phyloP scores from a whole-genome alignment of 495 filamentous ascomycete genomes.

The Aspergillus ellipticus region DNA sequence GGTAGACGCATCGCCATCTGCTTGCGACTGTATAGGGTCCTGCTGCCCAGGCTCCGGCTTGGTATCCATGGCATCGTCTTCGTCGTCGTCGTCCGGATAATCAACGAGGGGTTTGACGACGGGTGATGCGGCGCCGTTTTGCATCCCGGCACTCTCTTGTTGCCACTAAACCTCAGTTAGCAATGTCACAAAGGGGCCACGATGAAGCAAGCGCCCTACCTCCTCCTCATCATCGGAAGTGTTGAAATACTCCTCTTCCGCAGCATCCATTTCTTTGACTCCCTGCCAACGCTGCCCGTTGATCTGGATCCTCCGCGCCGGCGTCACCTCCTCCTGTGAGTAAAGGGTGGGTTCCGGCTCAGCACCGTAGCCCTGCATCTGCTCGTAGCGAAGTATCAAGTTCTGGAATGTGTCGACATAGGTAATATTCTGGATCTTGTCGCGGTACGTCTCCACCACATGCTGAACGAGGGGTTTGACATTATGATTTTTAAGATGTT shows the following conservation, averaged over 20 bases:
- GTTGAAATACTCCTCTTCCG: conserved; percentile 94
- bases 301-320: conserved; percentile 48
- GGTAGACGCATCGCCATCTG: conserved; percentile 15
- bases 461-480: conserved; percentile 79
- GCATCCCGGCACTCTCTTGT: conserved; percentile 22
- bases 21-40: conserved; percentile 11
- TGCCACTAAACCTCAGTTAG: conserved; percentile 31
- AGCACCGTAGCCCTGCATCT: conserved; percentile 63
- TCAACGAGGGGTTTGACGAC: conserved; percentile 76
- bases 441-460: conserved; percentile 83
- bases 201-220: conserved; percentile 31
- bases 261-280: conserved; percentile 78
- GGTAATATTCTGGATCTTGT: conserved; percentile 70
- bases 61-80: conserved; percentile 56
- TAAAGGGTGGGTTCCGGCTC: conserved; percentile 54
- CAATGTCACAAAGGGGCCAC: conserved; percentile 2
- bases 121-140: conserved; percentile 49
- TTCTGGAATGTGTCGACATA: conserved; percentile 85
- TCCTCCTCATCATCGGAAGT: conserved; percentile 85
- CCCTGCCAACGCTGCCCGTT: conserved; percentile 72
- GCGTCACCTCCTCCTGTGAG: conserved; percentile 47
- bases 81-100: conserved; percentile 85
- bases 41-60: conserved; percentile 27
- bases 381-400: conserved; percentile 75
- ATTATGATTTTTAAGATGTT: conserved; percentile 81